Evolutionary conservation across 345 rosid species (phyloP), one percentile per base, ranked within the genome.

Genomic region (Xanthoceras sorbifolium): DNA sequence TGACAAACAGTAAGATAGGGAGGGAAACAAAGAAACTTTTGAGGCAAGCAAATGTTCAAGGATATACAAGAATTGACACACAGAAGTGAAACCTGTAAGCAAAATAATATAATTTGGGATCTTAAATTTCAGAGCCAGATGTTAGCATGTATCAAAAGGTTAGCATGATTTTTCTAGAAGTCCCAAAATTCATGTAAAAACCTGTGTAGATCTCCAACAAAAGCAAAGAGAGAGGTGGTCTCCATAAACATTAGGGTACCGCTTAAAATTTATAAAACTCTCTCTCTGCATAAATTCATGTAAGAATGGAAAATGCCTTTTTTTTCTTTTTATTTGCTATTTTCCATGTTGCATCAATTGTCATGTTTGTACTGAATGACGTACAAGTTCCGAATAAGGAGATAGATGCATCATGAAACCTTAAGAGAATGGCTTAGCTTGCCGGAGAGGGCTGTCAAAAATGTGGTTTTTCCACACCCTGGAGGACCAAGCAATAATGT

Each of bases 391-490:
- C 15, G 15, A 57, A 57, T 61, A 28, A 10, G 14, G 28, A 28
- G 26, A 22, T 11, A 23, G 29, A 61, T 61, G 54, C 2, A 5
- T 61, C 29, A 11, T 22, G 65, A 61, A 26, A 83, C 85, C 82
- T 79, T 76, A n/a, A 79, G 65, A 59, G 78, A 76, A 52, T 50
- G 78, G 60, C 55, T 31, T 46, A 76, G 80, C 42, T 81, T 82
- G 40, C 85, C 80, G 12, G 83, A 77, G 31, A 83, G 66, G 17
- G 83, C 83, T 1, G 57, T 74, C 38, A 79, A n/a, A 0, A 83
- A 79, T 29, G 81, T 79, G 6, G 83, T 76, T 64, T 83, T 83
- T 48, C 85, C 85, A 72, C 82, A 67, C 32, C 85, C 77, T 44
- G 85, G 85, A 75, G 82, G 79, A 44, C 85, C 77, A 34, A 79